Conservation (phyloP, 805 yeast genomes). For the Saccharomyces cerevisiae region DNA sequence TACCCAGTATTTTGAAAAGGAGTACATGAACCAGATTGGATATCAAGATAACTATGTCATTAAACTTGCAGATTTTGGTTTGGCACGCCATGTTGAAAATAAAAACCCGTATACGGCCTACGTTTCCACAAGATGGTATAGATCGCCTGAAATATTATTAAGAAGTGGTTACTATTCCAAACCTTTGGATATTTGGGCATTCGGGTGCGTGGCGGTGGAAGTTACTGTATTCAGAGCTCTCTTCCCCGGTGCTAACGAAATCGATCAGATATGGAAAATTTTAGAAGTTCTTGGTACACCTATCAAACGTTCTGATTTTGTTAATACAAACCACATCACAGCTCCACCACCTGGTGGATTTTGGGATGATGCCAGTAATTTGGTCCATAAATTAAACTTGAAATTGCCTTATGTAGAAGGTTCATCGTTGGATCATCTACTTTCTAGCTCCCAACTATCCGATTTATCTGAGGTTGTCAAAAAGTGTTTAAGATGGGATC, state of each 20-base stretch:
- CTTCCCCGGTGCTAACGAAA: slow-evolving; percentile 73
- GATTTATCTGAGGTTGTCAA: slow-evolving; percentile 34
- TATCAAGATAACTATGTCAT: slow-evolving; percentile 43
- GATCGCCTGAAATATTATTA: slow-evolving; percentile 73
- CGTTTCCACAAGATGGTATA: slow-evolving; percentile 79
- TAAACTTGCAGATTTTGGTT: slow-evolving; percentile 74
- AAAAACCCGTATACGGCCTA: slow-evolving; percentile 58
- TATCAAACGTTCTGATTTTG: slow-evolving; percentile 18
- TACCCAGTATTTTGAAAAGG: slow-evolving; percentile 41
- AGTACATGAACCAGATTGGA: slow-evolving; percentile 19
- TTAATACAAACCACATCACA: slow-evolving; percentile 13
- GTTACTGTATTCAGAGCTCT: slow-evolving; percentile 65
- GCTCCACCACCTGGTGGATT: slow-evolving; percentile 54
- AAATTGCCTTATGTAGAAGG: slow-evolving; percentile 51
- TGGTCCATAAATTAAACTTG: slow-evolving; percentile 50
- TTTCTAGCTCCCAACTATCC: slow-evolving; percentile 38
- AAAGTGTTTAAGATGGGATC: slow-evolving; percentile 65
- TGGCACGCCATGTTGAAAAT: slow-evolving; percentile 54
- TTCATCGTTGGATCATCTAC: slow-evolving; percentile 35
- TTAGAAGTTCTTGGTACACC: slow-evolving; percentile 72
- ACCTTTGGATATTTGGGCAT: slow-evolving; percentile 82
- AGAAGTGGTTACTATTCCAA: slow-evolving; percentile 53
- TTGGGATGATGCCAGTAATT: slow-evolving; percentile 56
- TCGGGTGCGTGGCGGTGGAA: slow-evolving; percentile 72
- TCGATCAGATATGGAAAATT: slow-evolving; percentile 70